A percentile compares a stretch with the other conserved stretches of the same genome.
These are phyloP conservation scores for Malus asiatica DNA, from an alignment of 306 rosid species.

Conservation along the genomic window DNA sequence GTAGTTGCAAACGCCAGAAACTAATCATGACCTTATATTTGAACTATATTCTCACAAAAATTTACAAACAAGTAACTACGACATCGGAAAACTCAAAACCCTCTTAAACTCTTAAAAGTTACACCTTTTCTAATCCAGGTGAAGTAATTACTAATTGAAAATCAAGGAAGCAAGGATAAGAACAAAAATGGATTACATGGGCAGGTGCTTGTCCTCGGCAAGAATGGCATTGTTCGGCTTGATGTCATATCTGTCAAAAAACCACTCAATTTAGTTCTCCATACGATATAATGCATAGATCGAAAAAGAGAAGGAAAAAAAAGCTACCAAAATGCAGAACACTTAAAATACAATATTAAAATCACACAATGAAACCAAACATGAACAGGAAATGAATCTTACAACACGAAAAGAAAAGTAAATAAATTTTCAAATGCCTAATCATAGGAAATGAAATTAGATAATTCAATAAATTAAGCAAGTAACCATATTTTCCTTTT, in stretches of 20 bases:
- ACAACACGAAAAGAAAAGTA: background rate
- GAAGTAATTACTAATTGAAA: background rate
- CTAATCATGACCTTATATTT: background rate
- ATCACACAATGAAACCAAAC: background rate
- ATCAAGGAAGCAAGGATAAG: background rate
- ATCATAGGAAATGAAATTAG: background rate
- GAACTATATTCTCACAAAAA: background rate
- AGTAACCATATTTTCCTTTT: background rate
- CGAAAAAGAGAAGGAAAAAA: background rate
- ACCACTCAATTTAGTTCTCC: background rate
- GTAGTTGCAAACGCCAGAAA: background rate
- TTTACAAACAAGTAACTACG: background rate
- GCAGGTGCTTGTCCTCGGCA: constrained; percentile 87
- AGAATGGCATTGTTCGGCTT: constrained; percentile 76
- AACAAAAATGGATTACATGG: constrained; percentile 41
- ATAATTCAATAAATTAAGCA: background rate
- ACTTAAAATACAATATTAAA: background rate
- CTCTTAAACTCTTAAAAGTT: background rate
- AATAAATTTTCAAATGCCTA: background rate
- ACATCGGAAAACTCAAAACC: background rate
- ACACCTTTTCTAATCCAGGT: background rate
- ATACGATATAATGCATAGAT: background rate
- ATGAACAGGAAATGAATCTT: background rate
- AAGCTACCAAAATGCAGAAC: background rate
- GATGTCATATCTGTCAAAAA: constrained; percentile 52